phyloP scores from a whole-genome alignment of 2,329 filamentous ascomycete genomes.

The Stagonosporopsis rhizophila region DNA sequence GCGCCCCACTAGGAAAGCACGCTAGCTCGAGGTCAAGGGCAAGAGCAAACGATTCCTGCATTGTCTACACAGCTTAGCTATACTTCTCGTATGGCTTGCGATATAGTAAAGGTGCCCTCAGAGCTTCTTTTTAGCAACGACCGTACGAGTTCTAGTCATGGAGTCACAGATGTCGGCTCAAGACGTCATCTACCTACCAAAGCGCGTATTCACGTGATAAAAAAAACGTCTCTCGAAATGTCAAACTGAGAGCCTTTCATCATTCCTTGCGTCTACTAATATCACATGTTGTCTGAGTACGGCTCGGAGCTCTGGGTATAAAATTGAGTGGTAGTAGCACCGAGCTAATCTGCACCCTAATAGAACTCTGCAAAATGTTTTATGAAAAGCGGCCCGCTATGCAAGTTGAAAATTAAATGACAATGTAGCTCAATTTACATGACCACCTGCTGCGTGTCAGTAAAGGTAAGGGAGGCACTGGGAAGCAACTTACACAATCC shows the following conservation, averaged over 20 bases:
- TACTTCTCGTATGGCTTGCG: neutral
- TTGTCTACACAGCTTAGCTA: neutral
- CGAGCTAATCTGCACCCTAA: conserved; percentile 10
- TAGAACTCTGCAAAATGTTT: conserved; percentile 21
- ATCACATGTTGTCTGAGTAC: neutral
- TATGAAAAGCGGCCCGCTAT: conserved; percentile 28
- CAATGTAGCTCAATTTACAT: conserved; percentile 29
- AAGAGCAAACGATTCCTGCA: neutral
- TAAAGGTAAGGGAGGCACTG: neutral
- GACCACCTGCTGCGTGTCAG: conserved; percentile 34
- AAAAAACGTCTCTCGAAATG: no score
- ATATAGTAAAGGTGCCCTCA: no score
- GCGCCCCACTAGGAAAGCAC: conserved; percentile 23
- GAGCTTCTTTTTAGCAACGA: no score
- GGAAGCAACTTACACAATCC: conserved; percentile 76
- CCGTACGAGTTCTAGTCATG: no score
- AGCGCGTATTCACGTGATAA: conserved; percentile 5
- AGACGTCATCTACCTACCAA: neutral
- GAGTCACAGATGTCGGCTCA: neutral
- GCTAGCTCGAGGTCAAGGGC: conserved; percentile 9
- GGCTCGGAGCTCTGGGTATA: conserved; percentile 9
- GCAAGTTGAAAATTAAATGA: conserved; percentile 16
- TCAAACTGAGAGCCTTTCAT: no score
- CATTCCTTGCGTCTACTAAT: neutral
- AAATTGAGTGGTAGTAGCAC: conserved; percentile 21